These are phyloP conservation scores for Paspalum vaginatum DNA, from an alignment of 176 grass and related monocot genomes.

Conservation along the genomic window DNA sequence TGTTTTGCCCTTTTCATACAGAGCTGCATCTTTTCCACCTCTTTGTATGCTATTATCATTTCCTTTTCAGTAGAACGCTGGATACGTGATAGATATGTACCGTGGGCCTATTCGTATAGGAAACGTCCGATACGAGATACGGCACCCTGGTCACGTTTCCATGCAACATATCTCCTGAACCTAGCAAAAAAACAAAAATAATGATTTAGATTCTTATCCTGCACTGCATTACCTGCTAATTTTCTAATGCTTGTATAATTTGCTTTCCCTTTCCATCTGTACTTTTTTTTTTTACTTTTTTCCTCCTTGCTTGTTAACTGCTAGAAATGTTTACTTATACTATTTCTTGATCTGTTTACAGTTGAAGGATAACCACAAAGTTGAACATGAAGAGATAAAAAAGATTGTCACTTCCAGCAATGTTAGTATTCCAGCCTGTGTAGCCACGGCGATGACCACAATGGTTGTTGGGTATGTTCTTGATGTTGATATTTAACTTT, in stretches of 20 bases:
- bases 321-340: not conserved
- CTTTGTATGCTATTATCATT: not conserved
- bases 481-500: conserved; percentile 20
- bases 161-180: not conserved
- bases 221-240: not conserved
- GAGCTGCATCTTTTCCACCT: not conserved
- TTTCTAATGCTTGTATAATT: not conserved
- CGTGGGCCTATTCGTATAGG: no score
- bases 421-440: conserved; percentile 62
- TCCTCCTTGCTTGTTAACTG: not conserved
- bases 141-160: no score
- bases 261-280: not conserved
- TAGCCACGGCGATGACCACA: conserved; percentile 76
- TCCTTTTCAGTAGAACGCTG: not conserved
- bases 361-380: conserved; percentile 72
- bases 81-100: no score
- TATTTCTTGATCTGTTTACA: conserved; percentile 32
- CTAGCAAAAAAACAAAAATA: not conserved
- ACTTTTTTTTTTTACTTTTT: not conserved
- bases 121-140: no score
- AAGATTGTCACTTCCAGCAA: conserved; percentile 74
- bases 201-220: not conserved
- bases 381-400: conserved; percentile 86
- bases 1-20: conserved; percentile 3
- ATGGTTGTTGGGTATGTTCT: conserved; percentile 72